Evolutionary conservation across 257 asterid genomes (phyloP), one percentile per base, ranked within the genome.

Genomic region (Marsdenia floribunda): DNA sequence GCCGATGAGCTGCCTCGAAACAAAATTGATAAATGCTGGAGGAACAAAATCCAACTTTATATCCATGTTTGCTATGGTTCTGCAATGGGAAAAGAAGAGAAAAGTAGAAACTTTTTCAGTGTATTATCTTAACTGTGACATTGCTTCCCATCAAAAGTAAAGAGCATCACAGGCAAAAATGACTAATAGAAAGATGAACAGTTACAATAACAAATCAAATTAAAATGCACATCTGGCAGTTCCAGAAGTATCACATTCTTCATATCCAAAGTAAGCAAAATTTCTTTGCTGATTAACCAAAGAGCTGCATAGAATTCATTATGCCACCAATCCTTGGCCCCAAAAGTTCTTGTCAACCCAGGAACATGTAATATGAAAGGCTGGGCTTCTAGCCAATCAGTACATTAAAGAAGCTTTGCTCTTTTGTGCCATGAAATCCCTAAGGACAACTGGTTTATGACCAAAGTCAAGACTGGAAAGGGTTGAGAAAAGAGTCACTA

Each of bases 21-120:
- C 70, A 74, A 94, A 94, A 79, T 94, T 94, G 81, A 94, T 90
- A 53, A 94, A 78, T 47, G 93, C 73, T 5, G 98, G 89, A 77
- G 98, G 97, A 69, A 87, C 79, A 73, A 89, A 87, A 72, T 90
- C 91, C 81, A 94, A 67, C 72, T 94, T 94, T 64, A 90, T 65
- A 83, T 94, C 99, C 88, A 94, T 70, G 80, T 82, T 94, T 13
- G 92, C 96, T 68, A 90, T 92, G 29, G 91, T 86, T 87, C 99
- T 94, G 91, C 86, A 83, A 72, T 52, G 24, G 77, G 24, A 65
- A 26, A 42, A 53, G 5, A 73, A 37, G 15, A 65, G 21, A 18
- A 37, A 0, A 29, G 68, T 14, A 33, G n/a, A 61, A 22, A 61
- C 42, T 24, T 60, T 13, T 29, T 61, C 44, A 0, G n/a, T 61